Evolutionary conservation across 164 flowering plant genomes (phyloP), one percentile per base, ranked within the genome.

Genomic region (Protea cynaroides): DNA sequence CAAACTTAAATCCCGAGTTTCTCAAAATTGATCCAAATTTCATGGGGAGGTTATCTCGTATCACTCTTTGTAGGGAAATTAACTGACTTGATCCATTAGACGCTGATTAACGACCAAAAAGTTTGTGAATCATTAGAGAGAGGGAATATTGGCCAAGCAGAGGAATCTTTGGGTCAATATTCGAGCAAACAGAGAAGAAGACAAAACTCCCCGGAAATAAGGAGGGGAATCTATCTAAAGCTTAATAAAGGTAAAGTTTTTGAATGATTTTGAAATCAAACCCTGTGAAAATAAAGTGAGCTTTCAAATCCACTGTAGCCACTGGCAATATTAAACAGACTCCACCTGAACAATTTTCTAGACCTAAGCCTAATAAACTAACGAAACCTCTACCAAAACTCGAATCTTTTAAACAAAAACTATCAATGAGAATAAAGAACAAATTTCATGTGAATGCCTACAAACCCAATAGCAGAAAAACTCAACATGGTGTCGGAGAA

Each of bases 391-490:
- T 8, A 57, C 9, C 34, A 14, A 51, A 21, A 50, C 58, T 49
- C 49, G 52, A 58, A 47, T 38, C 44, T 1, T 0, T 17, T 2
- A 51, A 64, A 14, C 29, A 25, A 55, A 24, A 8, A 24, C 2
- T 9, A 25, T 6, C 22, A 54, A 13, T 7, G 55, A 2, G n/a
- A 54, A 52, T 3, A 12, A 1, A 34, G 22, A 18, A 29, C 4
- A 19, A 44, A 64, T 37, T 17, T 38, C 18, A 7, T 36, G 44
- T 36, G 54, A 65, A 40, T 47, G 49, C 55, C n/a, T 1, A 52
- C 63, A 37, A 62, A 36, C 29, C 57, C 36, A 65, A 34, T 65
- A 61, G 17, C 61, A 22, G 46, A 37, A 56, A 56, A 40, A 25
- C 8, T 11, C 0, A 49, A 49, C n/a, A 15, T 49, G 52, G 52